phyloP scores from a whole-genome alignment of 1,284 basidiomycete species.

The Wolfiporia cocos region DNA sequence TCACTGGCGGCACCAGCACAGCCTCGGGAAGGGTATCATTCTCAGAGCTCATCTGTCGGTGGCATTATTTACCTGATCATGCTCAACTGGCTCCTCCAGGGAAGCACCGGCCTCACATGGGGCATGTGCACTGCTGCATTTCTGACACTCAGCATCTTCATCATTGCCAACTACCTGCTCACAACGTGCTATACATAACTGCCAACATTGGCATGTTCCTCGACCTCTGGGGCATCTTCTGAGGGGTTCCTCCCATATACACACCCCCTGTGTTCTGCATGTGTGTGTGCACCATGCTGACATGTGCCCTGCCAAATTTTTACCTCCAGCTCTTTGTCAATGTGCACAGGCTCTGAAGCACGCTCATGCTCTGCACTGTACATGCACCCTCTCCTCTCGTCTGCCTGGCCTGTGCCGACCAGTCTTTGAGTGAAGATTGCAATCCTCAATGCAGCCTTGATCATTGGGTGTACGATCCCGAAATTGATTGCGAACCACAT shows the following conservation, averaged over 20 bases:
- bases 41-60: constrained; percentile 23
- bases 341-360: constrained; percentile 15
- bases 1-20: constrained; percentile 9
- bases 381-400: background rate
- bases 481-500: constrained; percentile 17
- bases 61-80: constrained; percentile 24
- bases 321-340: constrained; percentile 24
- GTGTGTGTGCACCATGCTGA: too few relatives aligned
- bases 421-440: constrained; percentile 12
- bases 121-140: constrained; percentile 20
- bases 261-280: background rate
- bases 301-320: constrained; percentile 9
- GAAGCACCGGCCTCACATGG: constrained; percentile 14
- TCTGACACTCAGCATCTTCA: constrained; percentile 9
- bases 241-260: constrained; percentile 10
- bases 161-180: constrained; percentile 10
- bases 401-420: background rate
- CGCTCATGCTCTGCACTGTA: constrained; percentile 17
- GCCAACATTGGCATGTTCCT: constrained; percentile 3
- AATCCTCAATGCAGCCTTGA: constrained; percentile 15
- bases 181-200: constrained; percentile 14
- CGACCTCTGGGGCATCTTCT: constrained; percentile 6
- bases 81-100: constrained; percentile 23
- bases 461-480: constrained; percentile 15
- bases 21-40: constrained; percentile 16